Base-by-base conservation (phyloP, 192 early-diverging fungal species). In the Diversispora eburnea region DNA sequence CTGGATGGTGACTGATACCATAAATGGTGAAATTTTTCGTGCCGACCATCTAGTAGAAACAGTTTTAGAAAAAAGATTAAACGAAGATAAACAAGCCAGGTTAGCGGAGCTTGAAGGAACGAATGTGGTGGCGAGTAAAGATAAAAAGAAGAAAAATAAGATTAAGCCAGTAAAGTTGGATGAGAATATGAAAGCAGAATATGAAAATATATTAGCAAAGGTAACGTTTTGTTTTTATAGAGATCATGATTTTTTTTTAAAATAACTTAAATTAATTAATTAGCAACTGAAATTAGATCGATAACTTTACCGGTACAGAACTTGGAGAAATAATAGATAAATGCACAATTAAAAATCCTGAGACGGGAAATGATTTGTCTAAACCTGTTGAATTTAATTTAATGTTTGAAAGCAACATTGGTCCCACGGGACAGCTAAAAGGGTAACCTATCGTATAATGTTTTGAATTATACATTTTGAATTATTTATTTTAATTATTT, bases 331-430 rank as follows among this genome's bases (percentile, higher is more conserved):
- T 99, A 47, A 96, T 99, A 77, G 78, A 83, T 67, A 86, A 86
- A 48, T 85, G 89, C 67, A 89, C 93, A 72, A 95, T 99, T 76
- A 89, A 91, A 52, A 91, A 93, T 22, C 95, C 97, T 20, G 92
- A 95, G 71, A 93, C 93, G 49, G 93, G 92, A 76, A 98, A 98
- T 83, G 88, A 91, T 60, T 85, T 99, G 20, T 91, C 94, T 7
- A 85, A 89, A 51, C 96, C 96, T 33, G 90, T 90, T 22, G 88
- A 92, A 72, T 99, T 99, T 90, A 99, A 99, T 87, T 88, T 99
- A 67, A 99, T 99, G 96, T 99, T 99, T 77, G 91, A 94, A 63
- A 96, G 91, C 69, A 94, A 87, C 82, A 98, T 99, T 78, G 98
- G 98, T 72, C 98, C 98, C 66, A 97, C 96, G 52, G 98, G 98